Base-by-base conservation (phyloP, 164 flowering plant genomes). In the Protea cynaroides region DNA sequence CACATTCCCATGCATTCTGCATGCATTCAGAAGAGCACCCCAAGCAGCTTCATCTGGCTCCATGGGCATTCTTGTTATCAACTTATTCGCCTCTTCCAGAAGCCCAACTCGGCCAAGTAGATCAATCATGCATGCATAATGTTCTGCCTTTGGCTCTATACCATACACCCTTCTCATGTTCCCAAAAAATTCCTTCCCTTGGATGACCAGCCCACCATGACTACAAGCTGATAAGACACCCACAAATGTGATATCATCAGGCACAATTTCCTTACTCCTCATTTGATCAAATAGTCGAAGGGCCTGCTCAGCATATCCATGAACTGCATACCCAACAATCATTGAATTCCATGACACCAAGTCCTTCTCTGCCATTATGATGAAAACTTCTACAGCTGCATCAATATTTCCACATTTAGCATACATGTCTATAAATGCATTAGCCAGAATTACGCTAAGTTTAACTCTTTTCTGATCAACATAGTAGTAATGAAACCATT, bases 11-110 rank as follows among this genome's bases (percentile, higher is more conserved):
- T 82, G 76, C 68, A 80, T 74, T 56, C 67, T 75, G 51, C 80
- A 79, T 1, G 80, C 83, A 66, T 79, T 77, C 15, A 84, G 86
- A 23, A 84, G 81, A n/a, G 88, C 84, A 61, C 86, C 86, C 86
- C 88, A 84, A 40, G 75, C 80, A 11, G 82, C 86, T 64, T 70
- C 69, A 68, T 78, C 75, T 24, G 83, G 77, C 56, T 75, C 73
- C 80, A 77, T 80, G 2, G 88, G 86, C 88, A 82, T 80, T 25
- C 40, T 71, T 34, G 25, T 66, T 65, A 80, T 68, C 63, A 82
- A 38, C 44, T 73, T 75, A 60, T 67, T 70, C 37, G 84, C 86
- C 62, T 82, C 88, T 62, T 74, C 73, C 34, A 82, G 34, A 21
- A 44, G 69, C 43, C 86, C 88, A 64, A 74, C 65, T 71, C 86